These are phyloP conservation scores for Apophysomyces ossiformis DNA, from an alignment of 371 early-diverging fungal genomes.

Conservation along the genomic window DNA sequence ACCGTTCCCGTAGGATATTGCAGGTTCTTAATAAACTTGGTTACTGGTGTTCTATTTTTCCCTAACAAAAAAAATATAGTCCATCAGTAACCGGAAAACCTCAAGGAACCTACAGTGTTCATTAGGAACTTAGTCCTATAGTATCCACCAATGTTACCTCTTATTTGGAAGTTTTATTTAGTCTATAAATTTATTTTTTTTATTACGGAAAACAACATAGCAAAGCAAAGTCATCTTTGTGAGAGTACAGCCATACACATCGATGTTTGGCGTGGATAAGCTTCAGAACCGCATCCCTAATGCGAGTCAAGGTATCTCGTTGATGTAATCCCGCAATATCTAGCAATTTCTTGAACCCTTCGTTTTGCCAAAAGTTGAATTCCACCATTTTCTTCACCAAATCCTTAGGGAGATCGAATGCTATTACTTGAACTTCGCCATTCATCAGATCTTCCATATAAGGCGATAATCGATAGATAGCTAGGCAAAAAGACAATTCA, in stretches of 20 bases:
- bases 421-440: slow-evolving; percentile 70
- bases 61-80: too few relatives aligned
- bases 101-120: too few relatives aligned
- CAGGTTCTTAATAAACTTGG: too few relatives aligned
- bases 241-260: slow-evolving; percentile 77
- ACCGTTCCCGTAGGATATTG: too few relatives aligned
- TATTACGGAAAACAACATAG: slow-evolving; percentile 44
- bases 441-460: slow-evolving; percentile 58
- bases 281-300: slow-evolving; percentile 65
- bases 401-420: slow-evolving; percentile 69
- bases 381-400: slow-evolving; percentile 60
- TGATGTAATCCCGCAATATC: slow-evolving; percentile 39
- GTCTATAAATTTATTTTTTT: background rate
- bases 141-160: too few relatives aligned
- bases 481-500: slow-evolving; percentile 27
- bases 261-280: slow-evolving; percentile 59
- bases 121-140: too few relatives aligned
- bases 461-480: slow-evolving; percentile 57
- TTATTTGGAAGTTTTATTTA: too few relatives aligned
- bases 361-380: slow-evolving; percentile 64
- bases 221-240: slow-evolving; percentile 67
- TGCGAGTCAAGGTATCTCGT: slow-evolving; percentile 50
- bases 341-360: slow-evolving; percentile 59
- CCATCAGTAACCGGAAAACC: too few relatives aligned
- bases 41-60: too few relatives aligned